Evolutionary conservation across 129 eudicot genomes (phyloP), one percentile per base, ranked within the genome.

Genomic region (Sambucus nigra): DNA sequence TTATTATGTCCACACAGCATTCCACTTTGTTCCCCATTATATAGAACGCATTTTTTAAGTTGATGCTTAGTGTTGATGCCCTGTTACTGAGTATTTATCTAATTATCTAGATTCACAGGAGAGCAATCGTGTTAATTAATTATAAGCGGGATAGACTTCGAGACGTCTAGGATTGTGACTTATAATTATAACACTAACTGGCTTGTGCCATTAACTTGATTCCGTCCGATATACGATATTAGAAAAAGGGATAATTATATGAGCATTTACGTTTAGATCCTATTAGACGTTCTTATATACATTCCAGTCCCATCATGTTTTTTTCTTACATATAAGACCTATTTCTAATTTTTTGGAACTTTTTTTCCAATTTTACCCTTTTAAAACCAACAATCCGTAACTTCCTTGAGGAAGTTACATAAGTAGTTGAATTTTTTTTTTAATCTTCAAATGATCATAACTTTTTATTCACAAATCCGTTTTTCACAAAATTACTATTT

Each of bases 1-100:
- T 25, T 62, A 25, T 23, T 63, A 23, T 51, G 68, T 33, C 23
- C 51, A 51, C 38, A 50, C 23, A n/a, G 25, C 51, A 39, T 21
- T 57, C 50, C 63, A 57, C 63, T 40, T 40, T 50, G 21, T 35
- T 19, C 49, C 63, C 50, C 21, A 39, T 48, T 11, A 38, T 22
- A 38, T 12, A 56, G 31, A 32, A 38, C 39, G 40, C 22, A 5
- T 23, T 56, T 33, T 55, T 28, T 55, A 21, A 11, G 18, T 15
- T 32, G 16, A 5, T 17, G 6, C 21, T 13, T 9, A 55, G 26
- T 20, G 29, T 4, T 31, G 24, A 18, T 32, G 25, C 25, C 20
- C 18, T n/a, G n/a, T 15, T 13, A 42, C 19, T 24, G 32, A 38
- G 31, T 20, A 35, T n/a, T n/a, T 33, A 18, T 20, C 46, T 9